Evolutionary conservation across 805 yeast genomes (phyloP).

Genomic region (Maudiozyma bulderi): DNA sequence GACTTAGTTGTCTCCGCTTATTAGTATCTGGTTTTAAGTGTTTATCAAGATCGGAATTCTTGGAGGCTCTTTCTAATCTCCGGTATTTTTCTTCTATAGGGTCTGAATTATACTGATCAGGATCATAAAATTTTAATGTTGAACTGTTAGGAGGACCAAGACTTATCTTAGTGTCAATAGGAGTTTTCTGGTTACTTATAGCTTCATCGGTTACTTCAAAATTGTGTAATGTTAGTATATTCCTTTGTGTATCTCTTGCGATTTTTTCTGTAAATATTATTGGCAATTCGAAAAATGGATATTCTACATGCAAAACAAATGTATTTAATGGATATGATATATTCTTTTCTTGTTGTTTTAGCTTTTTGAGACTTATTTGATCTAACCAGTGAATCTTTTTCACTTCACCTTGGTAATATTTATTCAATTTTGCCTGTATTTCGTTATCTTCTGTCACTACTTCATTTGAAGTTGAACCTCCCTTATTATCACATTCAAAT

Average conservation of each 20-base stretch:
- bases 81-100: slow-evolving; percentile 86
- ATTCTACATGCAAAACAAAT: slow-evolving; percentile 41
- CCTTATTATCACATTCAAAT: slow-evolving; percentile 23
- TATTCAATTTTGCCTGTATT: slow-evolving; percentile 45
- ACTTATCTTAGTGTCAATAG: slow-evolving; percentile 24
- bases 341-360: slow-evolving; percentile 25
- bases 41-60: slow-evolving; percentile 64
- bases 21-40: slow-evolving; percentile 85
- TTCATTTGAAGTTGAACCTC: not conserved
- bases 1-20: slow-evolving; percentile 60
- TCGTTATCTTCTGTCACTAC: slow-evolving; percentile 16
- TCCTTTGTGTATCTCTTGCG: slow-evolving; percentile 27
- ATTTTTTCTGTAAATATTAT: slow-evolving; percentile 56
- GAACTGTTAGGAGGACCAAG: slow-evolving; percentile 24
- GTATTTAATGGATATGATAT: slow-evolving; percentile 17
- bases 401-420: slow-evolving; percentile 60
- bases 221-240: slow-evolving; percentile 32
- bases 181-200: slow-evolving; percentile 17
- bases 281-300: slow-evolving; percentile 62
- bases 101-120: slow-evolving; percentile 58
- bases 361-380: slow-evolving; percentile 45
- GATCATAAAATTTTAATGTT: slow-evolving; percentile 46
- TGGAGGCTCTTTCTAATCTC: slow-evolving; percentile 73
- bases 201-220: slow-evolving; percentile 35
- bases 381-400: slow-evolving; percentile 66